Evolutionary conservation across 306 rosid species (phyloP).

Genomic region (Boehmeria nivea): DNA sequence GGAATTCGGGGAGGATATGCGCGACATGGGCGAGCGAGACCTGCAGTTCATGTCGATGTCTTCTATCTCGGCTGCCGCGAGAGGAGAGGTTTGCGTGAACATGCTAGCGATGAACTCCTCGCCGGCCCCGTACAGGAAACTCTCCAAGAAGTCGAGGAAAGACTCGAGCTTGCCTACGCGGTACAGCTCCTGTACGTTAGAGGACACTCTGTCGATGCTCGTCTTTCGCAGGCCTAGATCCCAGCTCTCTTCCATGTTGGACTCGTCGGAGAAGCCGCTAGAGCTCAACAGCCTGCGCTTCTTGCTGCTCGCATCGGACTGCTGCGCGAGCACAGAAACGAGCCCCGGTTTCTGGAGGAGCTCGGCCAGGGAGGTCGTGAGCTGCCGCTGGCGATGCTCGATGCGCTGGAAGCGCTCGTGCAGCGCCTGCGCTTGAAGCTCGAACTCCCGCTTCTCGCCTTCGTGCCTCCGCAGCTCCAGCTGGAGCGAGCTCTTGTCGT

Average conservation of each 20-base stretch:
- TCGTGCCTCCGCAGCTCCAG: slow-evolving; percentile 20
- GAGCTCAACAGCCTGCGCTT: slow-evolving; percentile 26
- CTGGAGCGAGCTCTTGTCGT: slow-evolving; percentile 22
- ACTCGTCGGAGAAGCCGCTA: slow-evolving; percentile 25
- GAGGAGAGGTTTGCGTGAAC: slow-evolving; percentile 18
- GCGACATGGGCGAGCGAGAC: slow-evolving; percentile 20
- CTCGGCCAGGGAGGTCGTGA: slow-evolving; percentile 18
- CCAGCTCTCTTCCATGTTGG: slow-evolving; percentile 14
- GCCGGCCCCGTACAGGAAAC: slow-evolving; percentile 12
- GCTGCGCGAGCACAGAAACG: slow-evolving; percentile 24
- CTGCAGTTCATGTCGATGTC: slow-evolving; percentile 6
- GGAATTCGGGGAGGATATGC: slow-evolving; percentile 23
- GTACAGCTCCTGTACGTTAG: slow-evolving; percentile 26
- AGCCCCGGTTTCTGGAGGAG: slow-evolving; percentile 21
- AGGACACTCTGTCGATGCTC: slow-evolving; percentile 11
- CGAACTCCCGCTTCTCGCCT: slow-evolving; percentile 22
- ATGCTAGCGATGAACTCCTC: slow-evolving; percentile 15
- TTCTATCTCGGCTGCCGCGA: slow-evolving; percentile 18
- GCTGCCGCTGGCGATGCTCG: slow-evolving; percentile 22
- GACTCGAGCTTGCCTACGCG: no score
- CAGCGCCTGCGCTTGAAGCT: slow-evolving; percentile 18
- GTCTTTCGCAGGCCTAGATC: slow-evolving; percentile 4
- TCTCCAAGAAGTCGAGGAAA: slow-evolving; percentile 25
- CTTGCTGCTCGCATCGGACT: slow-evolving; percentile 28
- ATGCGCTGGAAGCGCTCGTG: slow-evolving; percentile 20